Evolutionary conservation across 331 rosid genomes (phyloP).

Genomic region (Spiraea crenata): DNA sequence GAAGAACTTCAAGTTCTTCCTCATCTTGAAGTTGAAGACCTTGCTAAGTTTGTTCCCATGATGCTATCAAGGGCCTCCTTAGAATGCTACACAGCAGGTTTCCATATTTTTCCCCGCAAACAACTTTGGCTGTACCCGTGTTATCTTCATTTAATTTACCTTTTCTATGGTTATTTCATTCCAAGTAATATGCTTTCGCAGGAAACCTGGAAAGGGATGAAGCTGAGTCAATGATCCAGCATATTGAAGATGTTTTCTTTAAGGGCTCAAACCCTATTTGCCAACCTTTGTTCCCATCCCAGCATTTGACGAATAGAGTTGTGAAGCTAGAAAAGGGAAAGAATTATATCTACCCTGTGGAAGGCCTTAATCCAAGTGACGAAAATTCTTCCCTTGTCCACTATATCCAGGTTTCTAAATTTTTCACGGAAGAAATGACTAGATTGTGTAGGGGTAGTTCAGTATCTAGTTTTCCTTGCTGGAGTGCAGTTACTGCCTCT

Average conservation of each 20-base stretch:
- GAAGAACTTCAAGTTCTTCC: conserved; percentile 78
- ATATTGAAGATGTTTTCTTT: conserved; percentile 67
- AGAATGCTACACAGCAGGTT: conserved; percentile 81
- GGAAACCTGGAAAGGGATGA: conserved; percentile 79
- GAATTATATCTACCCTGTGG: conserved; percentile 61
- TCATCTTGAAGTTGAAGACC: conserved; percentile 71
- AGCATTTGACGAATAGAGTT: conserved; percentile 68
- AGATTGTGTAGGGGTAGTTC: neutral
- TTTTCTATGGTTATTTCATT: neutral
- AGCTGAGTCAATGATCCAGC: conserved; percentile 66
- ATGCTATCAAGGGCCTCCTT: conserved; percentile 85
- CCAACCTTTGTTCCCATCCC: conserved; percentile 76
- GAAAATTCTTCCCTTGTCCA: conserved; percentile 88
- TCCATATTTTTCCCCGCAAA: conserved; percentile 3
- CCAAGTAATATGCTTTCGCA: conserved; percentile 13
- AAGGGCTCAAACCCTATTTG: conserved; percentile 50
- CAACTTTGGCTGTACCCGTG: conserved; percentile 11
- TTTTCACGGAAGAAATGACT: neutral
- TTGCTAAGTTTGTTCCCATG: conserved; percentile 65
- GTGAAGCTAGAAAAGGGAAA: conserved; percentile 75
- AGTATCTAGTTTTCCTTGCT: neutral
- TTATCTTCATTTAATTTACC: neutral
- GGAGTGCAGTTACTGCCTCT: neutral
- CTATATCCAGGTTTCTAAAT: conserved; percentile 64
- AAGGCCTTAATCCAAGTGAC: conserved; percentile 80